phyloP scores from a whole-genome alignment of 2,329 filamentous ascomycete genomes.

The Scleromitrula shiraiana region DNA sequence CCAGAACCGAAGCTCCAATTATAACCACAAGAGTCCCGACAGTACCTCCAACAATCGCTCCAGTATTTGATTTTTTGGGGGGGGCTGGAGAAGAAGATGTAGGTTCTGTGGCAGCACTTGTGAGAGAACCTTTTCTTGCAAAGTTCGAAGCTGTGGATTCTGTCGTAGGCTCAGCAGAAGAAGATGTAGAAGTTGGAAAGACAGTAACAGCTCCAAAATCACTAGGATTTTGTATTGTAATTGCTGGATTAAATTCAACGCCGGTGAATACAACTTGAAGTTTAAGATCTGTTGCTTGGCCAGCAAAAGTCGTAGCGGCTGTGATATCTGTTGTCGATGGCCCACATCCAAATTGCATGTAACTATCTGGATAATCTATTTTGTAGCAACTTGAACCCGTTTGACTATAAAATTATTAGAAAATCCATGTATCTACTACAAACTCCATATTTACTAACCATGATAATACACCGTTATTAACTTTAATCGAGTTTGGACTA shows the following conservation, averaged over 20 bases:
- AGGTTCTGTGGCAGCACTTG: neutral
- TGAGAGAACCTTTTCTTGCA: conserved; percentile 3
- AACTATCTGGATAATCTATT: conserved; percentile 24
- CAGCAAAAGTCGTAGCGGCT: conserved; percentile 22
- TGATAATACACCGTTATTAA: conserved; percentile 25
- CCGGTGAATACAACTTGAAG: conserved; percentile 26
- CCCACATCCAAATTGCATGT: conserved; percentile 26
- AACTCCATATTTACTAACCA: conserved; percentile 19
- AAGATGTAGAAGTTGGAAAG: neutral
- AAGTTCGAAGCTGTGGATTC: conserved; percentile 3
- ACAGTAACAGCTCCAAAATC: conserved; percentile 6
- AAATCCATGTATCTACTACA: neutral
- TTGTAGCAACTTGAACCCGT: conserved; percentile 20
- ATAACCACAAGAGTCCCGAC: neutral
- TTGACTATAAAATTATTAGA: conserved; percentile 19
- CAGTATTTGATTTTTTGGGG: neutral
- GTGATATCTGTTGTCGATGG: conserved; percentile 17
- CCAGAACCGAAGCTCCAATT: neutral
- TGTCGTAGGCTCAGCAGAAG: neutral
- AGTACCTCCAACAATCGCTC: conserved; percentile 1
- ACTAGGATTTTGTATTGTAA: conserved; percentile 5
- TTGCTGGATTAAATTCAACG: conserved; percentile 17
- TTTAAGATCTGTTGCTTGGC: conserved; percentile 21
- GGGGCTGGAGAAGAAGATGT: neutral
- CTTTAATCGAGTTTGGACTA: conserved; percentile 13